These are phyloP conservation scores for Calophaca sinica DNA, from an alignment of 306 rosid species.

Conservation along the genomic window DNA sequence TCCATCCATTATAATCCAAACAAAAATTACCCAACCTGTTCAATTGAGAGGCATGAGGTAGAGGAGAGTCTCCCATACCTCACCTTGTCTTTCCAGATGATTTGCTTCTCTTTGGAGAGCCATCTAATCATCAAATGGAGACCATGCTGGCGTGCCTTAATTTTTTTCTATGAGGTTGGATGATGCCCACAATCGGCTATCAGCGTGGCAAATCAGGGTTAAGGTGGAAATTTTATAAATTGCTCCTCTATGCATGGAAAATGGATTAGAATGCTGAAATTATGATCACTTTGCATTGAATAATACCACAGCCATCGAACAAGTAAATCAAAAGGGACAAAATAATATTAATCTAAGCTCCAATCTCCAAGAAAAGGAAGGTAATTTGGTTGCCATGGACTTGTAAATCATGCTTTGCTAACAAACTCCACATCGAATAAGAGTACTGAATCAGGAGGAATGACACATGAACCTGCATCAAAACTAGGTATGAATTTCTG, in stretches of 20 bases:
- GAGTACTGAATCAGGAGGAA: slow-evolving; percentile 89
- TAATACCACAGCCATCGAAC: slow-evolving; percentile 24
- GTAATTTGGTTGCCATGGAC: not conserved
- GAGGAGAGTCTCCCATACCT: too few relatives aligned
- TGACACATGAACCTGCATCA: slow-evolving; percentile 83
- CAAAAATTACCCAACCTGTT: too few relatives aligned
- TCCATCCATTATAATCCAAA: too few relatives aligned
- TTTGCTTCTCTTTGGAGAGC: too few relatives aligned
- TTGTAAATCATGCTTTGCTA: slow-evolving; percentile 70
- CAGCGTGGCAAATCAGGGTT: too few relatives aligned
- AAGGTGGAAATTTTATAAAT: not conserved
- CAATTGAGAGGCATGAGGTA: too few relatives aligned
- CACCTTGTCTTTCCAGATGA: too few relatives aligned
- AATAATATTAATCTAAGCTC: slow-evolving; percentile 4
- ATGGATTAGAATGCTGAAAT: slow-evolving; percentile 9
- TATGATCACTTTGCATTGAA: not conserved
- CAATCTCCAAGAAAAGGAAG: slow-evolving; percentile 8
- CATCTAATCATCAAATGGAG: too few relatives aligned
- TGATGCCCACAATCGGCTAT: too few relatives aligned
- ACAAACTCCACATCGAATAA: slow-evolving; percentile 89
- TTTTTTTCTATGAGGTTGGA: too few relatives aligned
- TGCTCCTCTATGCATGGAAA: not conserved
- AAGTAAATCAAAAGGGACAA: slow-evolving; percentile 11
- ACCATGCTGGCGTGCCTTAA: too few relatives aligned
- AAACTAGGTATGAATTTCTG: slow-evolving; percentile 7